Evolutionary conservation across 805 yeast species (phyloP).

Genomic region (Wickerhamomyces mucosus): DNA sequence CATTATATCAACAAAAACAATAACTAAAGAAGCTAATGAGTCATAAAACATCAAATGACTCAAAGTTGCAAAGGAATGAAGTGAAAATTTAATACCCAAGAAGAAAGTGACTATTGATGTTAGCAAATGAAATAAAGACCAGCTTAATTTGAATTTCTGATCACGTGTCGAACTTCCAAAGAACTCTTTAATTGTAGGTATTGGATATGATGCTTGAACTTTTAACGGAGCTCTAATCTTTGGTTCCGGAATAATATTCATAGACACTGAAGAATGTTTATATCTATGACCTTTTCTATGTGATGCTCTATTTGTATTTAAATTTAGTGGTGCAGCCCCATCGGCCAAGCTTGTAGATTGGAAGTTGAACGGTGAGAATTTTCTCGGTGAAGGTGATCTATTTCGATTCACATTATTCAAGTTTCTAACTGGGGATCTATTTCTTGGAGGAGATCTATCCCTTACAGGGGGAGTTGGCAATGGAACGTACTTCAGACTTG

Average conservation of each 20-base stretch:
- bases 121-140: conserved; percentile 50
- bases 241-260: conserved; percentile 94
- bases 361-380: conserved; percentile 53
- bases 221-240: conserved; percentile 65
- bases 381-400: conserved; percentile 19
- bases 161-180: conserved; percentile 43
- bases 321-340: conserved; percentile 11
- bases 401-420: conserved; percentile 21
- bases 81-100: conserved; percentile 46
- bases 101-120: conserved; percentile 48
- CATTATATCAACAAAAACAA: conserved; percentile 67
- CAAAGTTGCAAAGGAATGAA: conserved; percentile 60
- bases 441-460: conserved; percentile 19
- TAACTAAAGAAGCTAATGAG: conserved; percentile 62
- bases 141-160: conserved; percentile 48
- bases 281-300: conserved; percentile 92
- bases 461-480: conserved; percentile 16
- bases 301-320: conserved; percentile 39
- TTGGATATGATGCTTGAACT: conserved; percentile 53
- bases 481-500: conserved; percentile 20
- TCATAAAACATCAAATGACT: conserved; percentile 87
- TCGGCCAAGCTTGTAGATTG: conserved; percentile 36
- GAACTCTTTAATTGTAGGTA: conserved; percentile 47
- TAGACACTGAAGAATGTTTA: conserved; percentile 91
- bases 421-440: conserved; percentile 21